phyloP scores from a whole-genome alignment of 2,329 filamentous ascomycete species.

The Aspergillus japonicus region DNA sequence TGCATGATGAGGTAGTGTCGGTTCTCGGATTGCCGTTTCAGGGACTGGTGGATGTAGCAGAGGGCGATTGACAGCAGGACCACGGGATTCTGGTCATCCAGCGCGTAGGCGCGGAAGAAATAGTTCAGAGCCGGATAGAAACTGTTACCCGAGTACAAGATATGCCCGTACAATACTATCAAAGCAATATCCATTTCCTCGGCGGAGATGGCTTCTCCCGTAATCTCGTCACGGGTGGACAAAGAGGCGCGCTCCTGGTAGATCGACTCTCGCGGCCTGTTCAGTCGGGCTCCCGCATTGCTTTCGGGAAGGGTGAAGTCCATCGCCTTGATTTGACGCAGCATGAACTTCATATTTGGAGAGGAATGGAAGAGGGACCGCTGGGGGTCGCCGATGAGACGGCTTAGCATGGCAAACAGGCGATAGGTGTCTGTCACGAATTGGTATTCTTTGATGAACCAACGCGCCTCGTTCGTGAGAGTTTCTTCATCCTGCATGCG shows the following conservation, averaged over 20 bases:
- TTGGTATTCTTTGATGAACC: constrained; percentile 78
- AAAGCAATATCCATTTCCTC: constrained; percentile 71
- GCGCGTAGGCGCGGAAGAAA: constrained; percentile 71
- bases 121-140: constrained; percentile 85
- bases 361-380: constrained; percentile 69
- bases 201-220: constrained; percentile 36
- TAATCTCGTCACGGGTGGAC: constrained; percentile 35
- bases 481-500: constrained; percentile 75
- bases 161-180: constrained; percentile 85
- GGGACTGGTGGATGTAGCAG: constrained; percentile 80
- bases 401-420: constrained; percentile 75
- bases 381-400: constrained; percentile 67
- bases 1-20: constrained; percentile 84
- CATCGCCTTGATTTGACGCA: constrained; percentile 87
- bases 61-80: constrained; percentile 79
- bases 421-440: constrained; percentile 81
- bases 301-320: constrained; percentile 65
- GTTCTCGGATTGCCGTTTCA: constrained; percentile 88
- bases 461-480: constrained; percentile 71
- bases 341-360: constrained; percentile 83
- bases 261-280: constrained; percentile 39
- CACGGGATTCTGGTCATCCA: constrained; percentile 74
- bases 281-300: constrained; percentile 36
- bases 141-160: constrained; percentile 78
- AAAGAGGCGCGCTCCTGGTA: constrained; percentile 45